These are phyloP conservation scores for Botrytis pseudocinerea DNA, from an alignment of 2,329 filamentous ascomycete genomes.

Conservation along the genomic window DNA sequence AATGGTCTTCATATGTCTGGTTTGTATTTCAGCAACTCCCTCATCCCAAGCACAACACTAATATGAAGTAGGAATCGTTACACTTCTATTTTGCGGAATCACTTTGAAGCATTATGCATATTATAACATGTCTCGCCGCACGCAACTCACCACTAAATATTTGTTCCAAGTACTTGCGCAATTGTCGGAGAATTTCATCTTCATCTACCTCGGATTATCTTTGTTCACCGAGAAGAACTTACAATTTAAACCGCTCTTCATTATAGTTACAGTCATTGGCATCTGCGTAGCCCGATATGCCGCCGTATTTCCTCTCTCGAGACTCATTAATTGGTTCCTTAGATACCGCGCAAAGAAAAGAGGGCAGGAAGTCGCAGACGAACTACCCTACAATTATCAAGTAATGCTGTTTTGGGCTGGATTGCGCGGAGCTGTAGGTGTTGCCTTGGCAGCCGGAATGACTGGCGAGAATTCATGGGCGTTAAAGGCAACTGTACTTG, in stretches of 20 bases:
- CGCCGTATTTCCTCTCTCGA: conserved; percentile 90
- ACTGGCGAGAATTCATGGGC: conserved; percentile 79
- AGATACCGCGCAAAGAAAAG: conserved; percentile 78
- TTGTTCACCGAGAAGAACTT: conserved; percentile 89
- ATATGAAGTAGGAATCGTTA: conserved; percentile 65
- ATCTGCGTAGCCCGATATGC: conserved; percentile 92
- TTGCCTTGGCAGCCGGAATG: conserved; percentile 87
- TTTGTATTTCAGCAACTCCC: conserved; percentile 48
- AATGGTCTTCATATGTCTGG: conserved; percentile 95
- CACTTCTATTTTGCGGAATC: conserved; percentile 94
- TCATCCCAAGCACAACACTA: conserved; percentile 15
- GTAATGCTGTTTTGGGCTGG: conserved; percentile 99
- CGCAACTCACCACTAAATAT: conserved; percentile 96
- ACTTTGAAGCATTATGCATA: conserved; percentile 99
- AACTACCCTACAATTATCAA: conserved; percentile 92
- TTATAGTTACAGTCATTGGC: conserved; percentile 86
- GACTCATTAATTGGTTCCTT: conserved; percentile 88
- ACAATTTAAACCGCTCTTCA: conserved; percentile 91
- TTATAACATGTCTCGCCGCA: conserved; percentile 98
- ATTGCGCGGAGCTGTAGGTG: conserved; percentile 89
- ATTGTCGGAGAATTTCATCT: conserved; percentile 98
- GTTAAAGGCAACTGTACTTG: conserved; percentile 89
- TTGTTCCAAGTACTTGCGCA: conserved; percentile 94
- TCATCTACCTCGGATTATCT: conserved; percentile 95
- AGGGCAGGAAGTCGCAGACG: conserved; percentile 76